Conservation (phyloP, 2,329 filamentous ascomycete genomes). For the Chrysosporium keratinophilum region DNA sequence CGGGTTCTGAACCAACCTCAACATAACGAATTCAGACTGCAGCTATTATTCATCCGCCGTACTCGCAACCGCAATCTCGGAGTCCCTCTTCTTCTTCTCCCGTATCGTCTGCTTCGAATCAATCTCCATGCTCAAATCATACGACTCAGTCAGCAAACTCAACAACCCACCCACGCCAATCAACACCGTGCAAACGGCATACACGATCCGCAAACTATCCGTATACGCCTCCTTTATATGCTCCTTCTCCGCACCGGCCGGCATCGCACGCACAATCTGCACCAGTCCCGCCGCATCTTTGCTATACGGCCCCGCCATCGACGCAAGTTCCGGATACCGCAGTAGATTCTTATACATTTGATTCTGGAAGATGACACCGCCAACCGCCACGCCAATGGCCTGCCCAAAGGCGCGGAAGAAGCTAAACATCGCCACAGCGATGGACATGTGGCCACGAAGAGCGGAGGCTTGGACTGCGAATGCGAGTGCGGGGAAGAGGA, state of each 20-base stretch:
- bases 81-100: conserved; percentile 24
- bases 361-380: conserved; percentile 62
- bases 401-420: conserved; percentile 59
- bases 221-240: conserved; percentile 45
- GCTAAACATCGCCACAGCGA: conserved; percentile 54
- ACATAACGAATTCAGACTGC: neutral
- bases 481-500: conserved; percentile 54
- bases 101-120: conserved; percentile 42
- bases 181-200: conserved; percentile 47
- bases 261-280: conserved; percentile 47
- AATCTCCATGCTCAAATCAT: conserved; percentile 39
- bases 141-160: conserved; percentile 44
- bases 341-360: conserved; percentile 45
- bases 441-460: conserved; percentile 47
- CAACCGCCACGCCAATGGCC: conserved; percentile 54
- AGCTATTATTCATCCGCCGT: neutral
- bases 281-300: conserved; percentile 51
- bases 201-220: conserved; percentile 46
- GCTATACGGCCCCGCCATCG: conserved; percentile 41
- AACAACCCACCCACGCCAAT: conserved; percentile 42
- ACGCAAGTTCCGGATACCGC: conserved; percentile 40
- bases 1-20: neutral
- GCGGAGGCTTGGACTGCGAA: conserved; percentile 55
- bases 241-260: conserved; percentile 31
- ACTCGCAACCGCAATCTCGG: neutral